phyloP scores from a whole-genome alignment of 1,284 basidiomycete species.

The Cryptococcus sp. region DNA sequence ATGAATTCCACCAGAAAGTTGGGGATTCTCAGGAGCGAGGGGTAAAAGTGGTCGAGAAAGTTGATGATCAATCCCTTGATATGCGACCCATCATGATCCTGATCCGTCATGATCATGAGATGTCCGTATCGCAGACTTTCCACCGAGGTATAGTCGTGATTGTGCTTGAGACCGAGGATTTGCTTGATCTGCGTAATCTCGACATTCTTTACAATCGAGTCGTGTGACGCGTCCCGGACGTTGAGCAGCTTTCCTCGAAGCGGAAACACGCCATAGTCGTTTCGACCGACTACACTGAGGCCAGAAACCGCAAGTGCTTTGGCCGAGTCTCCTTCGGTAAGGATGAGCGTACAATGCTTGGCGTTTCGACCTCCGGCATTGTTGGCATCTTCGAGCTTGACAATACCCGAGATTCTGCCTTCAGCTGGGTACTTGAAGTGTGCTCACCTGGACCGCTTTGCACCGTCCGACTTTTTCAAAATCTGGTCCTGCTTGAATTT shows the following conservation, averaged over 20 bases:
- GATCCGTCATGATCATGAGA: constrained; percentile 99
- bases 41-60: constrained; percentile 95
- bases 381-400: constrained; percentile 95
- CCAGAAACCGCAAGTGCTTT: constrained; percentile 94
- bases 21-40: constrained; percentile 84
- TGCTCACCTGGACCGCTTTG: constrained; percentile 73
- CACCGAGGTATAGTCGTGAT: constrained; percentile 73
- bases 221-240: constrained; percentile 92
- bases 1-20: constrained; percentile 97
- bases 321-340: constrained; percentile 99
- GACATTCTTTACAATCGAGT: constrained; percentile 96
- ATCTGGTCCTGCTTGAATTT: constrained; percentile 95
- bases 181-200: constrained; percentile 98
- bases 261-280: constrained; percentile 97
- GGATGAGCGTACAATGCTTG: constrained; percentile 84
- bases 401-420: constrained; percentile 74
- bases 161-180: constrained; percentile 93
- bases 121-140: constrained; percentile 83
- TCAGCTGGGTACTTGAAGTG: not conserved
- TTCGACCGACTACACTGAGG: constrained; percentile 88
- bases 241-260: constrained; percentile 95
- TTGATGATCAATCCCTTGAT: constrained; percentile 99
- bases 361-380: constrained; percentile 85
- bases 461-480: constrained; percentile 94
- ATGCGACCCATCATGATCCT: constrained; percentile 99